phyloP scores from a whole-genome alignment of 1,139 yeast species.

The Candida sanyaensis region DNA sequence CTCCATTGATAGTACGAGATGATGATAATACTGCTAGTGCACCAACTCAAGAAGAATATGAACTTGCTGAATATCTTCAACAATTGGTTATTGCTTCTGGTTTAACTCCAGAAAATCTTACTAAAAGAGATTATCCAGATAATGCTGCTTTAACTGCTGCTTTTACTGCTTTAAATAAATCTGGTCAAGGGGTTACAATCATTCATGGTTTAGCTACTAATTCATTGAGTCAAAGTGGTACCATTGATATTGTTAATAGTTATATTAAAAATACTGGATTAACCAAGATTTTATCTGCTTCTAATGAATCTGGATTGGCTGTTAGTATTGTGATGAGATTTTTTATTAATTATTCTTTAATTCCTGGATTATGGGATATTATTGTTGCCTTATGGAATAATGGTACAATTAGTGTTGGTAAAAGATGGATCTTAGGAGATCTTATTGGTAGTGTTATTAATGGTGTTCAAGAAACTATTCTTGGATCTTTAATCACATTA shows the following conservation, averaged over 20 bases:
- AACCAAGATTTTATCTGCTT: slow-evolving; percentile 21
- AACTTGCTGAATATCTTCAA: slow-evolving; percentile 12
- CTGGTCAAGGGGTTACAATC: slow-evolving; percentile 27
- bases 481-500: slow-evolving; percentile 14
- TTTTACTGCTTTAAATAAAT: slow-evolving; percentile 27
- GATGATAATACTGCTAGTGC: slow-evolving; percentile 1
- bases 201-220: slow-evolving; percentile 24
- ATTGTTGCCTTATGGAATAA: slow-evolving; percentile 18
- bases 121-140: slow-evolving; percentile 23
- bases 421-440: slow-evolving; percentile 12
- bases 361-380: slow-evolving; percentile 23
- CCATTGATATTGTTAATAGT: slow-evolving; percentile 23
- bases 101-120: slow-evolving; percentile 6
- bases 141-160: slow-evolving; percentile 26
- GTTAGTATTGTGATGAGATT: slow-evolving; percentile 28
- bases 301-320: slow-evolving; percentile 29
- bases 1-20: slow-evolving; percentile 2
- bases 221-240: slow-evolving; percentile 23
- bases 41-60: slow-evolving; percentile 8
- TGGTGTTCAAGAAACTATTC: slow-evolving; percentile 11
- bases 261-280: slow-evolving; percentile 25
- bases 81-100: slow-evolving; percentile 7
- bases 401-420: slow-evolving; percentile 14
- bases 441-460: slow-evolving; percentile 15
- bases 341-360: slow-evolving; percentile 22